Conservation (phyloP, 441 rosid genomes). For the Manihot esculenta region DNA sequence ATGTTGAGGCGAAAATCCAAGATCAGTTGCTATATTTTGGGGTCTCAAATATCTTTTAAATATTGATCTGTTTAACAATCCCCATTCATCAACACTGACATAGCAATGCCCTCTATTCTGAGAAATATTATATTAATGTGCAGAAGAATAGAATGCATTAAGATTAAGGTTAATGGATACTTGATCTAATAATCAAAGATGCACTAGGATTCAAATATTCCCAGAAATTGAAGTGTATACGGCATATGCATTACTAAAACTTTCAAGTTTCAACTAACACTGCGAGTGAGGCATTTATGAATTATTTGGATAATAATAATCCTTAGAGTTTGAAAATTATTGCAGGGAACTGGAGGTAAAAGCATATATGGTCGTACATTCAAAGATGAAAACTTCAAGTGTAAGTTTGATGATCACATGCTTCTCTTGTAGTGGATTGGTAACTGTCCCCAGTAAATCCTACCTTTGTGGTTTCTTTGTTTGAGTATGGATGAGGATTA, state of each 20-base stretch:
- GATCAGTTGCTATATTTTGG: not conserved
- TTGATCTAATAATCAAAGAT: not conserved
- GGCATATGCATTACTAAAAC: not conserved
- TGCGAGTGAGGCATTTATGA: not conserved
- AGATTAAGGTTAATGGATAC: not conserved
- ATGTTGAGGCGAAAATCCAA: not conserved
- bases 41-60: not conserved
- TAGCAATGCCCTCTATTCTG: not conserved
- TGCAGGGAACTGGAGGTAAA: slow-evolving; percentile 99
- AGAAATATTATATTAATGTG: not conserved
- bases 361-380: slow-evolving; percentile 96
- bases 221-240: not conserved
- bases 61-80: not conserved
- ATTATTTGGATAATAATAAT: not conserved
- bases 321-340: slow-evolving; percentile 1
- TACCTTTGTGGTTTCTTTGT: not conserved
- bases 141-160: not conserved
- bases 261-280: not conserved
- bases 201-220: not conserved
- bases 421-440: not conserved
- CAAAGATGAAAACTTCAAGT: slow-evolving; percentile 94
- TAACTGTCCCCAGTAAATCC: slow-evolving; percentile 1
- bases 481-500: not conserved
- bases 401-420: slow-evolving; percentile 50
- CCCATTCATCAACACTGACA: not conserved